Evolutionary conservation across 768 basidiomycete genomes (phyloP).

Genomic region (Lanmaoa pseudosensibilis): DNA sequence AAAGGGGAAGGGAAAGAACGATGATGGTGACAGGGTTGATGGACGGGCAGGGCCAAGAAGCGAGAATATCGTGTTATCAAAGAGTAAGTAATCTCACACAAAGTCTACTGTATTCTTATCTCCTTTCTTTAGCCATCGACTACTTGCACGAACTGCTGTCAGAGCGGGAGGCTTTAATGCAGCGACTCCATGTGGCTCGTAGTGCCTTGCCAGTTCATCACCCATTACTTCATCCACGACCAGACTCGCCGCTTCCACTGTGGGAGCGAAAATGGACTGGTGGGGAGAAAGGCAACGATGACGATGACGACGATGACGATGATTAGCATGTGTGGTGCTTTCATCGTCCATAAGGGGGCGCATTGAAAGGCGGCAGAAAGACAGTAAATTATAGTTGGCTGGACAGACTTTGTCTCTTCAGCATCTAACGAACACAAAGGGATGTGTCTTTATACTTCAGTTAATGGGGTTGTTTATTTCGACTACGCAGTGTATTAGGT

Average conservation of each 20-base stretch:
- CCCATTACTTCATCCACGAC: constrained; percentile 43
- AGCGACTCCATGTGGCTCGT: constrained; percentile 61
- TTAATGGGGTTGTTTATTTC: constrained; percentile 22
- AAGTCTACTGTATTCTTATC: constrained; percentile 4
- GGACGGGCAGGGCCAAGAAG: constrained; percentile 88
- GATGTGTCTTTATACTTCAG: constrained; percentile 27
- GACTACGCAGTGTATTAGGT: constrained; percentile 8
- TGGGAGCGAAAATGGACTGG: constrained; percentile 90
- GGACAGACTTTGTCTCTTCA: background rate
- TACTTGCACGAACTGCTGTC: constrained; percentile 68
- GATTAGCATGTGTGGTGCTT: constrained; percentile 26
- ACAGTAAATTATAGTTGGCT: background rate
- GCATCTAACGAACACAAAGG: constrained; percentile 4
- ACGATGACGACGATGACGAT: constrained; percentile 49
- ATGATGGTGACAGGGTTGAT: constrained; percentile 66
- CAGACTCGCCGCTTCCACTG: constrained; percentile 40
- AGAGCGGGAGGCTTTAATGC: constrained; percentile 55
- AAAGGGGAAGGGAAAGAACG: constrained; percentile 39
- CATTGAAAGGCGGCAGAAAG: background rate
- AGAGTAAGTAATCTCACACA: constrained; percentile 55
- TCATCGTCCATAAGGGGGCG: background rate
- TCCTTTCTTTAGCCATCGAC: constrained; percentile 67
- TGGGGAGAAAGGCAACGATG: constrained; percentile 53
- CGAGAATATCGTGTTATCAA: constrained; percentile 84
- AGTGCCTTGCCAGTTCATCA: constrained; percentile 58